phyloP scores from a whole-genome alignment of 768 basidiomycete species.

The Suillus occidentalis region DNA sequence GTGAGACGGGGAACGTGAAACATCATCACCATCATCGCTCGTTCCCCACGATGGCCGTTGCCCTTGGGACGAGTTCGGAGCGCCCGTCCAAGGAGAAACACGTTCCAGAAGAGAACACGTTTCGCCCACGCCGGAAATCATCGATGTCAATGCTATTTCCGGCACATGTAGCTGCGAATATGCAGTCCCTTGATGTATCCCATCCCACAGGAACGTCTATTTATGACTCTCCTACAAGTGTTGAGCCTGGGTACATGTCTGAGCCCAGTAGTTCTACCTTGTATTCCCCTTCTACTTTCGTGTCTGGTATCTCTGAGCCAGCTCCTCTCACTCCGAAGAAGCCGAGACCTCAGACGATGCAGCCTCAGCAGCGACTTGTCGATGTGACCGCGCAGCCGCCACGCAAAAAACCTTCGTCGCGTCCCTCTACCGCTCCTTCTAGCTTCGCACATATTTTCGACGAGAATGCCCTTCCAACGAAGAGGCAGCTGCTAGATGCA shows the following conservation, averaged over 20 bases:
- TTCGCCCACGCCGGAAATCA: conserved; percentile 36
- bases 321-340: conserved; percentile 12
- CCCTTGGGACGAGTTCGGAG: conserved; percentile 9
- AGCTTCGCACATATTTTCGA: conserved; percentile 27
- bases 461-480: conserved; percentile 53
- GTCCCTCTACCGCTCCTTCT: conserved; percentile 19
- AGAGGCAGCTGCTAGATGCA: conserved; percentile 58
- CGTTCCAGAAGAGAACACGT: conserved; percentile 32
- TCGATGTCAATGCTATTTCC: conserved; percentile 33
- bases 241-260: conserved; percentile 24
- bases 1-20: conserved; percentile 25
- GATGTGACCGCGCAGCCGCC: not conserved
- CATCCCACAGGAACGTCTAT: conserved; percentile 24
- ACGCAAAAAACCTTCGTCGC: conserved; percentile 12
- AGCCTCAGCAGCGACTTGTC: conserved; percentile 16
- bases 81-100: conserved; percentile 26
- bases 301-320: conserved; percentile 3
- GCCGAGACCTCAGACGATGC: conserved; percentile 22
- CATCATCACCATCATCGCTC: conserved; percentile 24
- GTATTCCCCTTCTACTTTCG: conserved; percentile 16
- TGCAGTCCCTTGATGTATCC: conserved; percentile 33
- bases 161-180: conserved; percentile 24
- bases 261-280: conserved; percentile 10
- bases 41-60: conserved; percentile 22
- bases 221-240: conserved; percentile 30